Base-by-base conservation (phyloP, 2,329 filamentous ascomycete species). In the Camptophora hylomeconis region DNA sequence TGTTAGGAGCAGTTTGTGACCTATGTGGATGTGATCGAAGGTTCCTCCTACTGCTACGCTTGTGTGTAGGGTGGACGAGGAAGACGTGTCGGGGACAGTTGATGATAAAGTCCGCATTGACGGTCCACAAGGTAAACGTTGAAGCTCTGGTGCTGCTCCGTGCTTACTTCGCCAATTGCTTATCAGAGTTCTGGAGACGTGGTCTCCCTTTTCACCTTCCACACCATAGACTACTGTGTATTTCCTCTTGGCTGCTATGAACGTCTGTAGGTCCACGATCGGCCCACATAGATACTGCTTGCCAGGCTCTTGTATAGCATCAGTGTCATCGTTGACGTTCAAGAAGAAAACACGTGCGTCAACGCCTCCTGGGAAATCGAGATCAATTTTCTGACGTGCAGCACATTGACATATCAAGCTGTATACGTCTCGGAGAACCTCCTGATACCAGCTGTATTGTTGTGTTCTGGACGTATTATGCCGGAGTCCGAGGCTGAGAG, bases 1-100 rank as follows among this genome's bases (percentile, higher is more conserved):
- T n/a, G 86, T 84, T 12, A 98, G 69, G 12, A 98, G 69, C n/a
- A 95, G 65, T 57, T 95, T 98, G 60, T 98, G 89, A 5, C 89
- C 89, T 3, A 81, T 75, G 50, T 98, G 89, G 13, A 98, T 68
- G 54, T 95, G 84, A 52, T 98, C 89, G 56, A 95, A 98, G 0
- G 89, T 98, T 7, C 89, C 89, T 17, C 87, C 89, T 8, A 95
- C 71, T 29, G 78, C 81, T 27, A 92, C 78, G 9, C 71, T 67
- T 35, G 63, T 57, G 50, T 80, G 69, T 22, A 53, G 46, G 10
- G 40, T 29, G 8, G 37, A 26, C 2, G 38, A 5, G 10, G 11
- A 11, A 5, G 11, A 11, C 7, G 29, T 26, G 11, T 16, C 12
- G 13, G 16, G 3, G 6, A 23, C 10, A 3, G 12, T 16, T 11